Base-by-base conservation (phyloP, 441 rosid genomes). In the Rhodomyrtus psidioides region DNA sequence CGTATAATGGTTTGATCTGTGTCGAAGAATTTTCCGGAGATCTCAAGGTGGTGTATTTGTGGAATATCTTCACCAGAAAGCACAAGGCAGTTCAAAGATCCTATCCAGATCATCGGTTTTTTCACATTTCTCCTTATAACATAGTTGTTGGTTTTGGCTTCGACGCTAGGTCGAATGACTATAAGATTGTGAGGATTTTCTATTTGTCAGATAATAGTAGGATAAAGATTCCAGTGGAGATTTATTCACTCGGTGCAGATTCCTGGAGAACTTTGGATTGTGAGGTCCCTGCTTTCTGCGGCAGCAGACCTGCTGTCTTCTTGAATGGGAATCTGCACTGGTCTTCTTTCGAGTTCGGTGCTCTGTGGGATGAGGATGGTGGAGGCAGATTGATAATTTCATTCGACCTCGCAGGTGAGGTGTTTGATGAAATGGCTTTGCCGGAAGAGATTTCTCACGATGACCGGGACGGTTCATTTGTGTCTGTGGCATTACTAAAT, bases 21-120 rank as follows among this genome's bases (percentile, higher is more conserved):
- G 10, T 28, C 70, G 2, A 4, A 15, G 21, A 28, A 15, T 7
- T 3, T 7, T 7, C 2, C 12, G 2, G 2, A 0, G 0, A 8
- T 8, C 2, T 4, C 54, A 51, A 51, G 53, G 53, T 14, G 53
- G 53, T 1, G 0, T 62, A 30, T 30, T 1, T 62, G 44, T 62
- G 75, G 75, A 62, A 62, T 30, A 2, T 62, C 1, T 30, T 30
- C 75, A 62, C 75, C 24, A 30, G 44, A 9, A 62, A 62, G 75
- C 26, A 62, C 75, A 62, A 34, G 44, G 4, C 44, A 6, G 13
- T 30, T 62, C 42, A 5, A 16, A 9, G 0, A 60, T 60, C 70
- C 12, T 2, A 9, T 2, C 1, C 12, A 42, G 75, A 8, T 2
- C 5, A 21, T 17, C 13, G 24, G 5, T 56, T 24, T 55, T 10